Conservation (phyloP, 805 yeast species). For the Lipomyces lipofer region DNA sequence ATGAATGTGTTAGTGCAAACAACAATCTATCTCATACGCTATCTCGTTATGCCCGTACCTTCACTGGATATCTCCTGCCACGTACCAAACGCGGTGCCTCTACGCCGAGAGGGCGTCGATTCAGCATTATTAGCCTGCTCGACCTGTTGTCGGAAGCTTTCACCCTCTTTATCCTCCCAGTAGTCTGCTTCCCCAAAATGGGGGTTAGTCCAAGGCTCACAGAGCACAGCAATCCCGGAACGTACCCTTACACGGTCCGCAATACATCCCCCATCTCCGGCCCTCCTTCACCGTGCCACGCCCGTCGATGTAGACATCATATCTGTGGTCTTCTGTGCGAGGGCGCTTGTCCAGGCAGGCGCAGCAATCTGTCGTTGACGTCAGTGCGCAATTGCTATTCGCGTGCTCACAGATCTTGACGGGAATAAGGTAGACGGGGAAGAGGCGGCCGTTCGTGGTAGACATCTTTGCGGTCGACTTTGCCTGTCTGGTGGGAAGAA, state of each 20-base stretch:
- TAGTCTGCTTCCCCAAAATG: neutral
- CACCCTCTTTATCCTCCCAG: conserved; percentile 6
- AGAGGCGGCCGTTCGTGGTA: neutral
- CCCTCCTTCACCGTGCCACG: conserved; percentile 26
- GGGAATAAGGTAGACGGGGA: conserved; percentile 1
- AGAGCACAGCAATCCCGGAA: neutral
- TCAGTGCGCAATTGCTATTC: conserved; percentile 8
- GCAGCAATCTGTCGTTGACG: conserved; percentile 11
- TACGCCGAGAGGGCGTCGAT: neutral
- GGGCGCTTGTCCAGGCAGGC: conserved; percentile 21
- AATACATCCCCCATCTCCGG: conserved; percentile 23
- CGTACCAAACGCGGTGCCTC: conserved; percentile 18
- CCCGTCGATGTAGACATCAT: conserved; percentile 24
- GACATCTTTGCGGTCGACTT: too few relatives aligned
- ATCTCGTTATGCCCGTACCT: too few relatives aligned
- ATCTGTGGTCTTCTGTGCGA: conserved; percentile 4
- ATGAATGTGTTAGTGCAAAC: too few relatives aligned
- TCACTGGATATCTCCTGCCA: conserved; percentile 18
- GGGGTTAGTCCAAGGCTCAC: too few relatives aligned
- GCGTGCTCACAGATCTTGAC: conserved; percentile 21
- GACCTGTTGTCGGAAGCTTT: too few relatives aligned
- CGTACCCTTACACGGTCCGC: conserved; percentile 20
- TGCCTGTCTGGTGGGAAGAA: too few relatives aligned
- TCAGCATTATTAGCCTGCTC: too few relatives aligned
- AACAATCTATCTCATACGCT: too few relatives aligned